A percentile compares a stretch with the other conserved stretches of the same genome.
phyloP scores from a whole-genome alignment of 371 early-diverging fungal genomes.

The Mucor sp. region DNA sequence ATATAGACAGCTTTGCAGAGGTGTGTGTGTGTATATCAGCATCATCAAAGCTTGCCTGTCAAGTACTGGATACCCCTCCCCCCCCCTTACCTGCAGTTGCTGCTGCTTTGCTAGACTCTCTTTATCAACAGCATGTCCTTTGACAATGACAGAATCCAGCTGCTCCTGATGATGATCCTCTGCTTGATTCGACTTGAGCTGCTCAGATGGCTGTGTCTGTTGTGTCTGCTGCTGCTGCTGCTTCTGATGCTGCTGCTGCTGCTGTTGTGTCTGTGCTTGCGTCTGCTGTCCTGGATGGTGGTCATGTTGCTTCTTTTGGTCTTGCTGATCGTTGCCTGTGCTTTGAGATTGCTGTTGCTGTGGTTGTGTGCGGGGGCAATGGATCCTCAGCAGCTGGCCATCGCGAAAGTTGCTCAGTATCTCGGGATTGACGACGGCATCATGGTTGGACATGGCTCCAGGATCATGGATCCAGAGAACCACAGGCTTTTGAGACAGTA shows the following conservation, averaged over 20 bases:
- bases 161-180: slow-evolving; percentile 9
- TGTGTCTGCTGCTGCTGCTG: slow-evolving; percentile 10
- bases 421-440: slow-evolving; percentile 84
- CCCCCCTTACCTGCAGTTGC: slow-evolving; percentile 67
- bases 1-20: slow-evolving; percentile 50
- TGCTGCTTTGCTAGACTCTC: slow-evolving; percentile 55
- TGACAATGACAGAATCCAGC: slow-evolving; percentile 43
- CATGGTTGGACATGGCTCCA: slow-evolving; percentile 52
- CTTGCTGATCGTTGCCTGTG: slow-evolving; percentile 24
- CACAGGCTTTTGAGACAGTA: slow-evolving; percentile 42
- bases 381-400: slow-evolving; percentile 74
- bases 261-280: slow-evolving; percentile 6
- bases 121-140: slow-evolving; percentile 51
- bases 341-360: slow-evolving; percentile 29
- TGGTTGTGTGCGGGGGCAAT: slow-evolving; percentile 32
- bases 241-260: slow-evolving; percentile 7
- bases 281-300: neutral
- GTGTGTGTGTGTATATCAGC: no score
- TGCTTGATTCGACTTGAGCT: slow-evolving; percentile 2
- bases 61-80: neutral
- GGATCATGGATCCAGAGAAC: slow-evolving; percentile 52
- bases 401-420: slow-evolving; percentile 72
- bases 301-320: slow-evolving; percentile 20
- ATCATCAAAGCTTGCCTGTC: no score
- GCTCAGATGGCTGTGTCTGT: slow-evolving; percentile 3